These are phyloP conservation scores for Colletotrichum sp. DNA, from an alignment of 2,329 filamentous ascomycete species.

Conservation along the genomic window DNA sequence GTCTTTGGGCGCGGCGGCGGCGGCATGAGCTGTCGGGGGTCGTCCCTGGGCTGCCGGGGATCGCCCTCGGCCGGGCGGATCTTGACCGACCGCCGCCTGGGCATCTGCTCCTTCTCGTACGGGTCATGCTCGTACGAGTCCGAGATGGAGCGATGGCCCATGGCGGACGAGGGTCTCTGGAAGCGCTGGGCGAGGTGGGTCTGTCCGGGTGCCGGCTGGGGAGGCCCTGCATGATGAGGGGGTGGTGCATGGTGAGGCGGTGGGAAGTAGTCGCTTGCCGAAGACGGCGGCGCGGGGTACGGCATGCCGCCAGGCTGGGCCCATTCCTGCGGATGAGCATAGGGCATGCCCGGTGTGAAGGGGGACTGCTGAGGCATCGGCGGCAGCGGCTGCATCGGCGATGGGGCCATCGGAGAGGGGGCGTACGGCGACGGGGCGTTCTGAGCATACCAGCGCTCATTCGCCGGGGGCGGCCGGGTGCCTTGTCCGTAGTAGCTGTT, in stretches of 20 bases:
- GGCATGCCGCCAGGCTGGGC: neutral
- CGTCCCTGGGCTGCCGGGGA: conserved; percentile 45
- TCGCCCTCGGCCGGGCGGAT: conserved; percentile 44
- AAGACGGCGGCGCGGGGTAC: neutral
- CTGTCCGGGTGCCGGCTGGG: conserved; percentile 24
- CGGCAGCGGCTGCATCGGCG: neutral
- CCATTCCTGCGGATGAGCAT: conserved; percentile 1
- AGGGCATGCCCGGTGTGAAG: conserved; percentile 1
- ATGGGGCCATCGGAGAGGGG: neutral
- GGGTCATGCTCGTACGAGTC: conserved; percentile 40
- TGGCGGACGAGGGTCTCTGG: conserved; percentile 40
- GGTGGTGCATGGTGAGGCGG: conserved; percentile 10
- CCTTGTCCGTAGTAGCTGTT: conserved; percentile 23
- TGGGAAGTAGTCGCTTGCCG: conserved; percentile 17
- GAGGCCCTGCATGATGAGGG: conserved; percentile 13
- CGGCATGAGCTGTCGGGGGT: conserved; percentile 55
- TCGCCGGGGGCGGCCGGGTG: conserved; percentile 20
- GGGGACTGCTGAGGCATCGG: conserved; percentile 4
- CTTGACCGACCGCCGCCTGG: conserved; percentile 47
- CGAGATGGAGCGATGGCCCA: conserved; percentile 39
- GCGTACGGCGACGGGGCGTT: neutral
- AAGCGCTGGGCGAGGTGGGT: conserved; percentile 14
- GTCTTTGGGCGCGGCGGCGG: conserved; percentile 36
- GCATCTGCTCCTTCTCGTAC: conserved; percentile 45
- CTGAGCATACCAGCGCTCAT: conserved; percentile 21